Base-by-base conservation (phyloP, 805 yeast genomes). In the Ogataea zsoltii region DNA sequence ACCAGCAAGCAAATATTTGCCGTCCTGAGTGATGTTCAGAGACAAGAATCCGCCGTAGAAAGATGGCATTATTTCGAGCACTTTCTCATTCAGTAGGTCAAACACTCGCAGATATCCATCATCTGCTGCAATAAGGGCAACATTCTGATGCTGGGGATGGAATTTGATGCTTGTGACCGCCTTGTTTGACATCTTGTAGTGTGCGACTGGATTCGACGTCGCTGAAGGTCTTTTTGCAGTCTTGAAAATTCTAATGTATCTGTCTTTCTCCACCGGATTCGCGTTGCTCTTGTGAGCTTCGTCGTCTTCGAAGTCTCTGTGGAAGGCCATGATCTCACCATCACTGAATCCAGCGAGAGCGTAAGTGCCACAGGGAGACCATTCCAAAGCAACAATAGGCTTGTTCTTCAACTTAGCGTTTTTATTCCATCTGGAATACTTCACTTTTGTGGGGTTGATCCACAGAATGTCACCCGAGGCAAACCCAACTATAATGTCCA, bases 381-480 rank as follows among this genome's bases (percentile, higher is more conserved):
- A 83, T 50, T 62, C 67, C 49, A 73, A 62, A 42, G 72, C 76
- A 39, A 61, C 66, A 33, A 71, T 77, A 40, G 79, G 72, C 51
- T 59, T 68, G 47, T 58, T 69, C 51, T 66, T 72, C 46, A 63
- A 60, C 48, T 60, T 68, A 7, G 79, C 80, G 45, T 68, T 66
- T 52, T 78, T 79, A 60, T 80, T 80, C 63, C 79, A 64, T 33
- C 83, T 69, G 19, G 75, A 60, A 60, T 77, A 79, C 45, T 71
- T 71, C 61, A 69, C 67, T 32, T 71, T 65, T 21, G 69, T 62
- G 9, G 83, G 75, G 51, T 83, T 85, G 29, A 82, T 49, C 75
- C 88, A 73, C 5, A 85, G 50, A 2, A 85, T 61, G 53, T 82
- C 88, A n/a, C 92, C 89, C 1, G 81, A 66, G 15, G 83, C 77